Base-by-base conservation (phyloP, 148 eudicot genomes). In the Heliamphora exappendiculata region DNA sequence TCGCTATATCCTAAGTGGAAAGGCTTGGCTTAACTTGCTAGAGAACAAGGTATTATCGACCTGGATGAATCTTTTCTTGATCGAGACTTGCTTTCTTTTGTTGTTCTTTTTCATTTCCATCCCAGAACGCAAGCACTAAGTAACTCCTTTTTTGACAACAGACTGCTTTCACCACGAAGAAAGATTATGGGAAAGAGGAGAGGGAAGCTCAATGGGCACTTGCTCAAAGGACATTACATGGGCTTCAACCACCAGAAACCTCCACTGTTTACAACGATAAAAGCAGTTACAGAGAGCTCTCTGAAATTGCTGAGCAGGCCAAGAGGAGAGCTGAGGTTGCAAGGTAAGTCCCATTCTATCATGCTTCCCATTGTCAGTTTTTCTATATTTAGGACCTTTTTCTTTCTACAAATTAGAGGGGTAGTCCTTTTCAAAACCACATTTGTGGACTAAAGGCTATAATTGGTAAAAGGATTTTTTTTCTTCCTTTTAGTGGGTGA, bases 171-270 rank as follows among this genome's bases (percentile, higher is more conserved):
- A 93, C 98, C 57, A 81, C 90, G 71, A 93, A 93, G 94, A 89
- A 89, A 81, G 94, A 93, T 78, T 93, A 86, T 22, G 96, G 98
- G 45, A 93, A 88, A 85, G 98, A 87, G 81, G 98, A 91, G 86
- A 89, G 98, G 73, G 96, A 93, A 80, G 98, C 98, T 39, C 96
- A 89, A 70, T 93, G 98, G 98, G 98, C 94, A 60, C 93, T 50
- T 75, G 98, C 98, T 70, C 98, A 93, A 62, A 87, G 96, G 71
- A 93, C 98, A 26, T 69, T 93, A 51, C 98, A 93, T 67, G 98
- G 98, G 22, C 96, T 93, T 59, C 96, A 91, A 75, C 85, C 98
- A 67, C 89, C 91, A 8, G 94, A 91, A 67, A 49, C 84, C 33
- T 79, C 90, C n/a, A 77, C 82, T 41, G 67, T 91, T 66, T 93